A percentile compares a stretch with the other conserved stretches of the same genome.
Conservation (phyloP, 768 basidiomycete species). For the Mycena indigotica region DNA sequence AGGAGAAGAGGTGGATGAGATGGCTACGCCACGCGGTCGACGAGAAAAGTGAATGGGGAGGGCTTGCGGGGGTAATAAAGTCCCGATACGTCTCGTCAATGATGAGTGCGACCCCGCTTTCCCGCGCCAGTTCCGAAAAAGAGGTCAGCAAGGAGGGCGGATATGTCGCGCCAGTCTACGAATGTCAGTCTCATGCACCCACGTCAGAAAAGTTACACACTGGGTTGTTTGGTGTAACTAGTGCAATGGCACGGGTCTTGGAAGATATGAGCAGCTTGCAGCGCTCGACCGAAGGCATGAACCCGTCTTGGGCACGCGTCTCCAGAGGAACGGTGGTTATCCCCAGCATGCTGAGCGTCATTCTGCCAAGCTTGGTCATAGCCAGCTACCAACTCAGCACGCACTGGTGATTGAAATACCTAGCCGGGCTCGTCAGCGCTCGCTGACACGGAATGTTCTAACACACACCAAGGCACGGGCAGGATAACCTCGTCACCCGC, state of each 20-base stretch:
- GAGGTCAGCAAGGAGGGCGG: constrained; percentile 53
- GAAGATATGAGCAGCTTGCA: constrained; percentile 56
- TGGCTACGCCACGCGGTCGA: constrained; percentile 55
- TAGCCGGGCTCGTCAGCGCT: constrained; percentile 19
- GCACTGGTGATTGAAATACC: constrained; percentile 72
- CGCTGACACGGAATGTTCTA: not conserved
- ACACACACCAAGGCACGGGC: constrained; percentile 65
- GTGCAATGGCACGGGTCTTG: constrained; percentile 67
- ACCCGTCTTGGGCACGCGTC: constrained; percentile 52
- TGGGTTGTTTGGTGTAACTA: constrained; percentile 81
- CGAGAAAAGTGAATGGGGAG: constrained; percentile 63
- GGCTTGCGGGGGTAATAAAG: constrained; percentile 50
- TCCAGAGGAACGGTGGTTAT: constrained; percentile 59
- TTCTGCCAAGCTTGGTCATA: constrained; percentile 39
- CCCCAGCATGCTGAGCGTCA: constrained; percentile 67
- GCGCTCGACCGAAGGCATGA: constrained; percentile 57
- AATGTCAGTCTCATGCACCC: not conserved
- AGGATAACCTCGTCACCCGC: constrained; percentile 72
- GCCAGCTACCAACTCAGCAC: constrained; percentile 14
- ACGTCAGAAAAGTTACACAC: constrained; percentile 32
- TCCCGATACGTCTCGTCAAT: constrained; percentile 92
- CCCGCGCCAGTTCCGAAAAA: constrained; percentile 61
- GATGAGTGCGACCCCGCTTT: constrained; percentile 62
- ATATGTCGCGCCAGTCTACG: constrained; percentile 72
- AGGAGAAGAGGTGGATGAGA: constrained; percentile 74